phyloP scores from a whole-genome alignment of 257 asterid species.

The Nicotiana tomentosiformis region DNA sequence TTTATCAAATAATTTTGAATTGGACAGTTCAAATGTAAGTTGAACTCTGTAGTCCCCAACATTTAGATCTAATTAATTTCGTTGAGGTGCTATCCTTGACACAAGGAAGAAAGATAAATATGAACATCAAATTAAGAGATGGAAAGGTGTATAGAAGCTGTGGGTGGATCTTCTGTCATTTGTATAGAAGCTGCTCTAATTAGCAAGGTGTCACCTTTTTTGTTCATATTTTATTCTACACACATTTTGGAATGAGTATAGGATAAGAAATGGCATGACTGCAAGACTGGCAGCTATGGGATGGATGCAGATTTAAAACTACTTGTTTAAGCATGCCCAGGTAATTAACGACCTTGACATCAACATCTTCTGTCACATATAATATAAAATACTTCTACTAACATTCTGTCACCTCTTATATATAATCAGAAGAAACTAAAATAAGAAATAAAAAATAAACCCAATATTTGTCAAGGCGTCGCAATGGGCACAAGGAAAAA shows the following conservation, averaged over 20 bases:
- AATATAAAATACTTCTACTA: background rate
- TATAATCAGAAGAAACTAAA: background rate
- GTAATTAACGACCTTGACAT: background rate
- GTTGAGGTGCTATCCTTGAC: no score
- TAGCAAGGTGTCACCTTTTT: no score
- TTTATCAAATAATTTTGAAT: no score
- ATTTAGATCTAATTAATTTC: no score
- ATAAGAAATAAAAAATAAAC: background rate
- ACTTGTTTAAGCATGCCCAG: background rate
- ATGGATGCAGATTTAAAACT: background rate
- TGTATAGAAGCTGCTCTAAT: no score
- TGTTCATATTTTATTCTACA: background rate
- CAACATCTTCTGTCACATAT: background rate
- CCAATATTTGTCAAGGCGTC: constrained; percentile 8
- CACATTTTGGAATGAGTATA: background rate
- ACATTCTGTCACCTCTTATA: background rate
- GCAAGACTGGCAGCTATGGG: constrained; percentile 8
- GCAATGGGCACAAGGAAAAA: constrained; percentile 12
- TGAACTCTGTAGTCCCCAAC: no score
- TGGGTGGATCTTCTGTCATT: no score
- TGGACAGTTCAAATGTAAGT: no score
- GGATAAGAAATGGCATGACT: background rate
- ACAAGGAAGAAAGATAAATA: no score
- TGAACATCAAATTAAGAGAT: no score
- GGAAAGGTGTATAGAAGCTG: no score